These are phyloP conservation scores for Tolypocladium endophyticum DNA, from an alignment of 2,329 filamentous ascomycete genomes.

Conservation along the genomic window DNA sequence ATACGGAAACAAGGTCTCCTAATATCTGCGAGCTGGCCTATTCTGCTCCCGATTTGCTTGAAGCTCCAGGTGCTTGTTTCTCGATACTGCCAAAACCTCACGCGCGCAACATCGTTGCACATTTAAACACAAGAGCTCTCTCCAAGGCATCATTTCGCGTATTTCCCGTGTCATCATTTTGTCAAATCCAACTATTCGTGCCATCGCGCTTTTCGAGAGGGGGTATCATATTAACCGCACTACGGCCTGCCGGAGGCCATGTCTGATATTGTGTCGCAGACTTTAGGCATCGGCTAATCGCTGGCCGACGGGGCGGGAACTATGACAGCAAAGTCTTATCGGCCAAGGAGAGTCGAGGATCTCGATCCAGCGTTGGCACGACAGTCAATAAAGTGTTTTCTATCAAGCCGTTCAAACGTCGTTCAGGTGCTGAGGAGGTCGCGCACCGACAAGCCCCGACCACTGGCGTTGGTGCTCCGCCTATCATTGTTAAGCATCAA, in stretches of 20 bases:
- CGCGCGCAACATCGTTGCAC: neutral
- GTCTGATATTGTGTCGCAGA: neutral
- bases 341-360: neutral
- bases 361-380: neutral
- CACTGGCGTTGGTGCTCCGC: constrained; percentile 32
- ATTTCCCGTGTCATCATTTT: neutral
- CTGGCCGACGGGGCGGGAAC: neutral
- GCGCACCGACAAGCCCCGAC: constrained; percentile 41
- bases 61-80: neutral
- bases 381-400: neutral
- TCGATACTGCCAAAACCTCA: neutral
- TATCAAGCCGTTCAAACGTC: neutral
- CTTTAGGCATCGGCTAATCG: neutral
- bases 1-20: neutral
- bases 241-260: neutral
- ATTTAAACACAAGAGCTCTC: neutral
- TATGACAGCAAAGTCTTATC: neutral
- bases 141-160: neutral
- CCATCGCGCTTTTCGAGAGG: neutral
- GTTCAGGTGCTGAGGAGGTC: constrained; percentile 42
- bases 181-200: neutral
- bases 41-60: neutral
- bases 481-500: constrained; percentile 81
- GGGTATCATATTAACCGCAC: constrained; percentile 1
- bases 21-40: neutral